Percentiles rank a stretch among this genome's conserved stretches.
These are phyloP conservation scores for Ogataea hybrid DNA, from an alignment of 1,139 yeast genomes.

Conservation along the genomic window DNA sequence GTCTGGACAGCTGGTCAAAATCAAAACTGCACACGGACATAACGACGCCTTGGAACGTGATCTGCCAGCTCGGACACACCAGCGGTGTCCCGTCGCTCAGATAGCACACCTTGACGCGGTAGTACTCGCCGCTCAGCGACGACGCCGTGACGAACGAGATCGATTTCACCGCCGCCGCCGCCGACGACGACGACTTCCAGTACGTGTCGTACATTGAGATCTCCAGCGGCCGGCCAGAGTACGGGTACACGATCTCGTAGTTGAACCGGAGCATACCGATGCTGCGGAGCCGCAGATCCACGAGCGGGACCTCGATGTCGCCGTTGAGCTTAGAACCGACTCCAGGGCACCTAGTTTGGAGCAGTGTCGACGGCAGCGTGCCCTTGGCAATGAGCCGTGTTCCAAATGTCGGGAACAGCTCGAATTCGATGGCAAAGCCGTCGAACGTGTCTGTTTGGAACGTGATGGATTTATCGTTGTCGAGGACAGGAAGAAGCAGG, in stretches of 20 bases:
- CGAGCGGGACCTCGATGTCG: conserved; percentile 64
- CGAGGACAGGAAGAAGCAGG: conserved; percentile 73
- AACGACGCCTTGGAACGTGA: conserved; percentile 53
- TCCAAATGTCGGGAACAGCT: conserved; percentile 92
- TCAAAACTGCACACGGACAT: conserved; percentile 47
- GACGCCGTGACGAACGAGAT: conserved; percentile 89
- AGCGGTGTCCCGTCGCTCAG: conserved; percentile 85
- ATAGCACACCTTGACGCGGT: conserved; percentile 66
- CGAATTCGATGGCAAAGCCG: conserved; percentile 81
- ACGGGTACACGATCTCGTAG: conserved; percentile 88
- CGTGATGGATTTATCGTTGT: conserved; percentile 68
- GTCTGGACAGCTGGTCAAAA: conserved; percentile 42
- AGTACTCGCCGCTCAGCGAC: conserved; percentile 79
- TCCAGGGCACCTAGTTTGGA: conserved; percentile 40
- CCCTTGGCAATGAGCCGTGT: conserved; percentile 89
- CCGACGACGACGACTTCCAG: conserved; percentile 70
- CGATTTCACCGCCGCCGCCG: conserved; percentile 22
- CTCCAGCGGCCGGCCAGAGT: conserved; percentile 79
- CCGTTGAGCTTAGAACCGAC: conserved; percentile 38
- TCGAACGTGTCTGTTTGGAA: conserved; percentile 85
- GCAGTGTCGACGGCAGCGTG: conserved; percentile 42
- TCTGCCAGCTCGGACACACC: conserved; percentile 70
- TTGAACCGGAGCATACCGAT: conserved; percentile 79
- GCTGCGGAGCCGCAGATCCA: conserved; percentile 77
- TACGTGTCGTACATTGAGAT: conserved; percentile 93